Evolutionary conservation across 805 yeast species (phyloP), one percentile per base, ranked within the genome.

Genomic region (Millerozyma acaciae): DNA sequence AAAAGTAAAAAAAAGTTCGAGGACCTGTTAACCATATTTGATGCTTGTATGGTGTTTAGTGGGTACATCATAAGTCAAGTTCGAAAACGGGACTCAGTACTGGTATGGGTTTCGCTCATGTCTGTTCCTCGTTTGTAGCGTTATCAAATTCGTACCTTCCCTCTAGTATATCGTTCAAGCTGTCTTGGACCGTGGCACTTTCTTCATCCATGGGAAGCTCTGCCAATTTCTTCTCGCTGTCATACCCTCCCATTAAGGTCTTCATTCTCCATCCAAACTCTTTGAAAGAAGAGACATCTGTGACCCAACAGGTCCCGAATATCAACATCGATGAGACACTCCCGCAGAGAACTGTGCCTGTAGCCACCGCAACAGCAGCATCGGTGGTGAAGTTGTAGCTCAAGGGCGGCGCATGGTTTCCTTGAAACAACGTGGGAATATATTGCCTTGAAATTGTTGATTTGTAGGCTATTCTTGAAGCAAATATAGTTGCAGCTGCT

Each of bases 321-420:
- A 79, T 64, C 4, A 76, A 58, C 86, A 85, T 84, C 2, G 85
- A 73, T 46, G 82, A 73, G 0, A 86, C 75, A 1, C 87, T 73
- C 0, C 79, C 70, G 2, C 96, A 84, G 12, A 89, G 61, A 29
- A 83, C 59, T 0, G 95, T 76, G 2, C 96, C 94, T 25, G 84
- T 80, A 0, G 81, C 76, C 3, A 89, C 86, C 0, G 96, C 96
- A 25, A 79, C 77, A 21, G 86, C 75, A 2, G 96, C 96, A 54
- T 88, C 96, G 34, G 77, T 75, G 40, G 84, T 78, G 52, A 84
- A 79, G 19, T 84, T 80, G 50, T 80, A 83, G 25, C 67, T 50
- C n/a, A 78, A 68, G 4, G 96, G 96, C 2, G 94, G 94, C 37
- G 76, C 73, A 48, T 87, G 90, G 57, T 88, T 88, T 8, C 89